Conservation (phyloP, 2,329 filamentous ascomycete genomes). For the Arthrobotrys iridis region DNA sequence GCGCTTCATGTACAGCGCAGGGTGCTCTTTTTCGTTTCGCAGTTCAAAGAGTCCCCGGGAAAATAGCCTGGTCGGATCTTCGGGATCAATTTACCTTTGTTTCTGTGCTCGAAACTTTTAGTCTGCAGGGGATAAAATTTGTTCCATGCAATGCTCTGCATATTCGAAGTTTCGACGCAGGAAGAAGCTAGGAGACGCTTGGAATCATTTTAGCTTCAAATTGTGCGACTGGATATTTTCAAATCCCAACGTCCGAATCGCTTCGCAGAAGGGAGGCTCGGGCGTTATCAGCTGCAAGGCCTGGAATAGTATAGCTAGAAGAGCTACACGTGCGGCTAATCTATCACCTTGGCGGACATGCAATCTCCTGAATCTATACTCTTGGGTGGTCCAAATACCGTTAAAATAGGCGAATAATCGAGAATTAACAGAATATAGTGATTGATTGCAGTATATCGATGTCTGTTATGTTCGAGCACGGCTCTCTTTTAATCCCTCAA, state of each 20-base stretch:
- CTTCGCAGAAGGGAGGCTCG: constrained; percentile 11
- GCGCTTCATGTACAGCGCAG: constrained; percentile 34
- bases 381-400: constrained; percentile 21
- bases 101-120: constrained; percentile 16
- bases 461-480: background rate
- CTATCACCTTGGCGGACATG: constrained; percentile 3
- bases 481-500: constrained; percentile 17
- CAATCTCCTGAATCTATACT: background rate
- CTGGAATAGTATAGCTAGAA: background rate
- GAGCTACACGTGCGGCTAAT: constrained; percentile 20
- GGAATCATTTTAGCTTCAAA: background rate
- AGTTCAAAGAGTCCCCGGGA: constrained; percentile 20
- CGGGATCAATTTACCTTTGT: constrained; percentile 45
- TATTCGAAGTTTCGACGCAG: constrained; percentile 15
- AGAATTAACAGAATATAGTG: background rate
- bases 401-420: constrained; percentile 45
- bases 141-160: constrained; percentile 22
- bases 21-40: constrained; percentile 23
- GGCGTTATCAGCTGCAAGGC: constrained; percentile 16
- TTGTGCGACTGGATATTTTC: constrained; percentile 15
- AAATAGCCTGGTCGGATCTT: constrained; percentile 48
- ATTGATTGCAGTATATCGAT: background rate
- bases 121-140: constrained; percentile 7
- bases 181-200: background rate
- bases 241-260: constrained; percentile 24